These are phyloP conservation scores for Fusarium cicatricum DNA, from an alignment of 2,329 filamentous ascomycete species.

Conservation along the genomic window DNA sequence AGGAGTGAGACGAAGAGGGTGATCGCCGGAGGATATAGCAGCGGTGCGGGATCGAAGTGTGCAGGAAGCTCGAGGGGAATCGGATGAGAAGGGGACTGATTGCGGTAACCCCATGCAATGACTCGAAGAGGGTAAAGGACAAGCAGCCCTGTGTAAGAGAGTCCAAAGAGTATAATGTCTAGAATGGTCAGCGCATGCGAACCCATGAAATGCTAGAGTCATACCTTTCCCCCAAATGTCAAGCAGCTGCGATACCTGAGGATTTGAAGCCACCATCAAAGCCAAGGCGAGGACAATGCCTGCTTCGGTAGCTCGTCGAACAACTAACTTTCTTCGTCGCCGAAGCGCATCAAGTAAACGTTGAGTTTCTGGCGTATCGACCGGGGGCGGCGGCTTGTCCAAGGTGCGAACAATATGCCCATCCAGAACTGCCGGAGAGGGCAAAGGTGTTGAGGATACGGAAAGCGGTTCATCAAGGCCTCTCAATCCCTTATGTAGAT, in stretches of 20 bases:
- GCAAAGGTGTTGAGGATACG: conserved; percentile 62
- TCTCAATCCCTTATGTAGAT: conserved; percentile 80
- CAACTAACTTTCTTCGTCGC: conserved; percentile 59
- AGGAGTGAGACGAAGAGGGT: conserved; percentile 81
- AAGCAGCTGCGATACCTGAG: conserved; percentile 55
- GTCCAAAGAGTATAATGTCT: conserved; percentile 55
- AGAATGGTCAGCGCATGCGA: conserved; percentile 6
- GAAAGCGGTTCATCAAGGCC: conserved; percentile 65
- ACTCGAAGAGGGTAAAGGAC: conserved; percentile 68
- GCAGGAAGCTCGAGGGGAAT: conserved; percentile 67
- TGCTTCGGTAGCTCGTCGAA: conserved; percentile 62
- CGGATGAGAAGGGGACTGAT: conserved; percentile 48
- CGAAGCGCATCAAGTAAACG: conserved; percentile 44
- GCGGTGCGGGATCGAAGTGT: conserved; percentile 88
- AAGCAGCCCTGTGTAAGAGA: conserved; percentile 52
- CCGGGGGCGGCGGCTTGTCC: conserved; percentile 27
- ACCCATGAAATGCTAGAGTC: neutral
- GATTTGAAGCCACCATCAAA: conserved; percentile 57
- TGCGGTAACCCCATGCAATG: conserved; percentile 56
- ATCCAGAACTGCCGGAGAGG: conserved; percentile 57
- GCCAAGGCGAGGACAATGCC: conserved; percentile 60
- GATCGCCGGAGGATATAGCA: conserved; percentile 84
- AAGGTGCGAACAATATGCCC: conserved; percentile 47
- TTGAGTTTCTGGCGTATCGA: conserved; percentile 28
- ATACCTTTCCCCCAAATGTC: conserved; percentile 60